Base-by-base conservation (phyloP, 768 basidiomycete species). In the Phylloporus rhodoxanthus region DNA sequence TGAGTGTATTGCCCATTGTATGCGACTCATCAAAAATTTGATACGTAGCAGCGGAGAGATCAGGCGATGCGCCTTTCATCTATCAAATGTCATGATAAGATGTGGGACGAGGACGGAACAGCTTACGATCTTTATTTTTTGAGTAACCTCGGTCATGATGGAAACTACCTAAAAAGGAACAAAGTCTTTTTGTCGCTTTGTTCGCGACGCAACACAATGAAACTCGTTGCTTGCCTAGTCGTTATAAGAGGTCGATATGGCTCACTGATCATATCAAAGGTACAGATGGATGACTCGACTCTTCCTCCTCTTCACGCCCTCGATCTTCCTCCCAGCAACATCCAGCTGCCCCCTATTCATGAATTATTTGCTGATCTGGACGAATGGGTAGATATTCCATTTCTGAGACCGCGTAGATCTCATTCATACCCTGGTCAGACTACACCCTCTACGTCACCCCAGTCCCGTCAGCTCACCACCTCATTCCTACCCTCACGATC, bases 11-110 rank as follows among this genome's bases (percentile, higher is more conserved):
- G 5, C 96, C 96, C 23, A 98, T 81, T 1, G 95, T 98, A 68
- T 99, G 95, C 2, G 91, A 85, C 72, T 99, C 96, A 62, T 97
- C 85, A 63, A 84, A 75, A 40, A 98, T 85, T 64, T 88, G 89
- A 71, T 84, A 99, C 2, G 95, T 97, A 6, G 88, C 93, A 6
- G 88, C 82, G 15, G 90, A 88, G 56, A 93, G 74, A 63, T 94
- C 89, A 1, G 84, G 72, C 34, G 83, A 72, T 17, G 90, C 86
- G 47, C 91, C 90, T 57, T 84, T 84, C 69, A 98, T 78, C 94
- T 97, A 58, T 11, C n/a, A 21, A 7, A 15, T 14, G 63, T 60
- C 50, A 58, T 55, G 43, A 51, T 25, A 23, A 4, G 43, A 36
- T 20, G 38, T 36, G 17, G 36, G 9, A 26, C 8, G 36, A 36